Evolutionary conservation across 2,329 filamentous ascomycete species (phyloP), one percentile per base, ranked within the genome.

Genomic region (Talaromyces rugulosus): DNA sequence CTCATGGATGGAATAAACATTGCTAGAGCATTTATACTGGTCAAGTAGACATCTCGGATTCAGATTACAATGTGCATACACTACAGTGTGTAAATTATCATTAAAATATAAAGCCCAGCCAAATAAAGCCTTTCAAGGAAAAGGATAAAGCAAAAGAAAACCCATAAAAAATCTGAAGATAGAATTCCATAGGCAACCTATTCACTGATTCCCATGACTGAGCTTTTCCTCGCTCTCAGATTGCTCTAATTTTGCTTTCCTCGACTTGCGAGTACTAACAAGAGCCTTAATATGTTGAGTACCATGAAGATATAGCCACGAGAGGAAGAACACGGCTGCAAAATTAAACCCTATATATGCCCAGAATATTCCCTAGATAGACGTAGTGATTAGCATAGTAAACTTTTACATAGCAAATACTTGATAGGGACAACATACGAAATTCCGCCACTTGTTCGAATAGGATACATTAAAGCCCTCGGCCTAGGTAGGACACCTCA

Each of bases 261-360:
- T 77, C 33, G 73, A 56, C 56, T 70, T 65, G 7, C 67, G 66
- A 16, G 70, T 55, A 55, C 57, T 62, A n/a, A 56, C 14, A 8
- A 42, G 66, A 33, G 47, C 67, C 66, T 72, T 77, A 23, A 74
- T 56, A 55, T 69, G 63, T 4, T 67, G 65, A n/a, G 71, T 54
- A 5, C 76, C 76, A 60, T 74, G 72, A 6, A 87, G 73, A 70
- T 84, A 85, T 1, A 85, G 64, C 82, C 82, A 86, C 0, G 81
- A 83, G 65, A 81, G 80, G 9, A 77, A 40, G 63, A 83, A 85
- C 7, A 85, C 80, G 0, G 81, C 71, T 0, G 72, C 66, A 61
- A 87, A 89, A 64, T 91, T 90, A 69, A 89, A 90, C 1, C 82
- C 70, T 23, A 88, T 84, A 67, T 84, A 90, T 0, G 78, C 85